Evolutionary conservation across 2,329 filamentous ascomycete genomes (phyloP).

Genomic region (Gnomoniopsis sp.): DNA sequence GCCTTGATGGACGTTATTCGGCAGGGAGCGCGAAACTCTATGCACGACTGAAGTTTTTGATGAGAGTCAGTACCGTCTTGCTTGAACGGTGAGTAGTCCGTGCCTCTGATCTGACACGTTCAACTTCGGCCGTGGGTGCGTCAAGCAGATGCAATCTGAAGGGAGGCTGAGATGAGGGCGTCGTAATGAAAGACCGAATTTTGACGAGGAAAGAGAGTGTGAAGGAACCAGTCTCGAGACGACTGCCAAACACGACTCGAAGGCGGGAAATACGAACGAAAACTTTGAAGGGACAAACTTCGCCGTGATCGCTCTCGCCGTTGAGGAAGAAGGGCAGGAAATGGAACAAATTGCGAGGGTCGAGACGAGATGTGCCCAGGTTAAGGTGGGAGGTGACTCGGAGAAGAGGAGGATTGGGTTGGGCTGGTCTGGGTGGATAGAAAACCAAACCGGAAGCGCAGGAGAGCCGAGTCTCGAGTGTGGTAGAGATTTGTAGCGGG

Average conservation of each 20-base stretch:
- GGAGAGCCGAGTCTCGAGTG: constrained; percentile 18
- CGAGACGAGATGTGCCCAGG: constrained; percentile 10
- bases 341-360: constrained; percentile 9
- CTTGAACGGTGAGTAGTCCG: constrained; percentile 8
- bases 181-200: neutral
- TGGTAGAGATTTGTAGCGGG: constrained; percentile 16
- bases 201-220: neutral
- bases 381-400: constrained; percentile 13
- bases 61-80: constrained; percentile 10
- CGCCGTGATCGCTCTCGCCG: constrained; percentile 15
- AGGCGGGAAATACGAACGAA: constrained; percentile 8
- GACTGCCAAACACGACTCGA: constrained; percentile 17
- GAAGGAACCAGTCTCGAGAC: neutral
- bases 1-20: neutral
- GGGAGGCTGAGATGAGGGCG: neutral
- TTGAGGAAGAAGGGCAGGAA: constrained; percentile 5
- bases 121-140: constrained; percentile 5
- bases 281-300: constrained; percentile 5
- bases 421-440: neutral
- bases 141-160: constrained; percentile 9
- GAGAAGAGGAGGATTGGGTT: neutral
- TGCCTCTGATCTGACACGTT: constrained; percentile 12
- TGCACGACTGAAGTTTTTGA: constrained; percentile 9
- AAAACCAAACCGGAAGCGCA: constrained; percentile 2
- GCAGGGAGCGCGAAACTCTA: neutral